Percentiles rank a stretch among this genome's conserved stretches.
Conservation (phyloP, 345 rosid genomes). For the Melaleuca alternifolia region DNA sequence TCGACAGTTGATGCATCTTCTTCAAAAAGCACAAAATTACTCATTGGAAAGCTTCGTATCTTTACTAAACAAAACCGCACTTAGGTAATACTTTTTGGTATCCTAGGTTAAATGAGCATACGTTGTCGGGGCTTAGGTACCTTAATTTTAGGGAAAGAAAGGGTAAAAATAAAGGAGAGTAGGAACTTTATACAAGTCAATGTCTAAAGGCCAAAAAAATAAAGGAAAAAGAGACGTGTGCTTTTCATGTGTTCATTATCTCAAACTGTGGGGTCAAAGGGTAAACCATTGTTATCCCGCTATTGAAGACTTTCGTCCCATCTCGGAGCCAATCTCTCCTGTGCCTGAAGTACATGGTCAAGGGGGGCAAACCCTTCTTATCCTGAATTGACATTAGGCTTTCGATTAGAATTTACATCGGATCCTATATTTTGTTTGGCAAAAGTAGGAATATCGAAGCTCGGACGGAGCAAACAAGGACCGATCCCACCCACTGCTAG, state of each 20-base stretch:
- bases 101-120: background rate
- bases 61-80: background rate
- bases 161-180: background rate
- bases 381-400: background rate
- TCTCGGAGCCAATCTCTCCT: background rate
- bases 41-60: background rate
- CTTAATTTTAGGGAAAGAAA: background rate
- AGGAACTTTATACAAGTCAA: background rate
- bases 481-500: background rate
- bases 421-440: background rate
- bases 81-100: background rate
- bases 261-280: background rate
- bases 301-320: background rate
- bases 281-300: background rate
- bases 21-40: background rate
- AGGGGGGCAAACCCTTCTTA: background rate
- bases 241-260: background rate
- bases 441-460: background rate
- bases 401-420: background rate
- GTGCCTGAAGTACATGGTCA: background rate
- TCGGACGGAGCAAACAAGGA: background rate
- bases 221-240: background rate
- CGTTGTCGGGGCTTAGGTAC: background rate
- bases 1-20: accelerated
- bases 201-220: background rate